Conservation (phyloP, 108 stramenopile genomes). For the Cyclotella baltica region DNA sequence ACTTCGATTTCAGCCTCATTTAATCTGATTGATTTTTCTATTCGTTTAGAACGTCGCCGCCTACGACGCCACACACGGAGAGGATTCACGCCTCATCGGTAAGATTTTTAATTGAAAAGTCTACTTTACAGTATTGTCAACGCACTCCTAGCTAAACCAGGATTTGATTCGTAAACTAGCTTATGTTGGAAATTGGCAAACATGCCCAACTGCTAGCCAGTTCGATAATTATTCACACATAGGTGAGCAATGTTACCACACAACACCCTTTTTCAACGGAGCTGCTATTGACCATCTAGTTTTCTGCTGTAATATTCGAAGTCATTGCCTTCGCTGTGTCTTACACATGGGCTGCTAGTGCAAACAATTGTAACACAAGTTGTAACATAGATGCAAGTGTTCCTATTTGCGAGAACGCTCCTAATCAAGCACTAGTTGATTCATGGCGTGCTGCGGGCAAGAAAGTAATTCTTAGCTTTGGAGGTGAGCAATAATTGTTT, state of each 20-base stretch:
- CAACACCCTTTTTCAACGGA: too few relatives aligned
- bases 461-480: constrained; percentile 71
- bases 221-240: constrained; percentile 63
- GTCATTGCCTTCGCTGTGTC: constrained; percentile 64
- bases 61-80: background rate
- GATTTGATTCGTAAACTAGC: constrained; percentile 63
- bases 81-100: background rate
- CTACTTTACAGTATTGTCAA: background rate
- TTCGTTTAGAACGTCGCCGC: too few relatives aligned
- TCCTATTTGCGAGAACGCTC: constrained; percentile 51
- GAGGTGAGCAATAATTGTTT: constrained; percentile 12
- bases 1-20: too few relatives aligned
- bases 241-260: background rate
- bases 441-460: constrained; percentile 57
- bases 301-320: background rate
- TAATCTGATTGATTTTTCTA: too few relatives aligned
- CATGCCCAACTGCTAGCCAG: constrained; percentile 57
- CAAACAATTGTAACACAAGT: constrained; percentile 44
- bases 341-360: constrained; percentile 46
- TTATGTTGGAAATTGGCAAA: constrained; percentile 67
- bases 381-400: constrained; percentile 49
- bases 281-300: too few relatives aligned
- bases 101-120: background rate
- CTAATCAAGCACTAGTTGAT: constrained; percentile 40
- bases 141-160: too few relatives aligned